These are phyloP conservation scores for Claviceps fusiformis DNA, from an alignment of 2,329 filamentous ascomycete species.

Conservation along the genomic window DNA sequence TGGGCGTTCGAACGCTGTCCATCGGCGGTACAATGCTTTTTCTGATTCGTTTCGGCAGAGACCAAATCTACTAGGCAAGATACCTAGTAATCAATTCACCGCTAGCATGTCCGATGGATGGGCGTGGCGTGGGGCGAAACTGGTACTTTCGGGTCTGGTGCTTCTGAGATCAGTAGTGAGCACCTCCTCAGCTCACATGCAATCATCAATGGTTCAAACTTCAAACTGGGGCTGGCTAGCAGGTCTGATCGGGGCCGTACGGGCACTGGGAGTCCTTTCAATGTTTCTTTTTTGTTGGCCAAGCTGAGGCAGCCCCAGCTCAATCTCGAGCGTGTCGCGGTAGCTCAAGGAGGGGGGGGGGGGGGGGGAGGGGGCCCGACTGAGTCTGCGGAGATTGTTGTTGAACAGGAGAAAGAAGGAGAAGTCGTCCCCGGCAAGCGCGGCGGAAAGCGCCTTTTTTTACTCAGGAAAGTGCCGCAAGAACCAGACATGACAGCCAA, in stretches of 20 bases:
- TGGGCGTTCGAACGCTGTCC: neutral
- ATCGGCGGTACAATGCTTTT: neutral
- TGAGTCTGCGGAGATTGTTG: neutral
- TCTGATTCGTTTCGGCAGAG: neutral
- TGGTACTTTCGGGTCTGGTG: neutral
- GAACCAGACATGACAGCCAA: neutral
- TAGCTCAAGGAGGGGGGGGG: no score
- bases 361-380: neutral
- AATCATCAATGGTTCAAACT: neutral
- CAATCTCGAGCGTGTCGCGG: neutral
- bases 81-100: neutral
- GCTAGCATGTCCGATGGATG: neutral
- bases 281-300: neutral
- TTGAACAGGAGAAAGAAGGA: neutral
- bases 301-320: neutral
- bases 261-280: neutral
- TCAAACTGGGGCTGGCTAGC: neutral
- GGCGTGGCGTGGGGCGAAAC: neutral
- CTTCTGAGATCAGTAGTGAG: neutral
- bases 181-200: neutral
- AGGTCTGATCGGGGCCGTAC: neutral
- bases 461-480: neutral
- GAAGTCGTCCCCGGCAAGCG: neutral
- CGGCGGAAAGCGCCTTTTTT: neutral
- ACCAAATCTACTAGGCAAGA: no score